Evolutionary conservation across 2,329 filamentous ascomycete species (phyloP), one percentile per base, ranked within the genome.

Genomic region (Ampelomyces quisqualis): DNA sequence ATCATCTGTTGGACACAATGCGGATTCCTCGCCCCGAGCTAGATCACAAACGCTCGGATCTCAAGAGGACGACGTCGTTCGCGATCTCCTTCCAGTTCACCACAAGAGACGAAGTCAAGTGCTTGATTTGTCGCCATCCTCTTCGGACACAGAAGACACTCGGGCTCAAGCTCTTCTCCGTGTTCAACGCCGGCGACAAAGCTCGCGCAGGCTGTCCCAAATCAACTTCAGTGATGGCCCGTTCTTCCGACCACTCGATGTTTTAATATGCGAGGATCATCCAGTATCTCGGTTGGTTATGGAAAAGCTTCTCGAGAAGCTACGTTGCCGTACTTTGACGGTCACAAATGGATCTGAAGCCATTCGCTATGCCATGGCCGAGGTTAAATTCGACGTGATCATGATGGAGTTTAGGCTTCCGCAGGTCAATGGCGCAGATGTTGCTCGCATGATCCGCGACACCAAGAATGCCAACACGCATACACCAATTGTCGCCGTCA

Each of bases 311-410:
- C 78, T 98, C 37, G 93, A 98, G 68, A 98, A 97, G 70, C 75
- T 97, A 23, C 86, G 89, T 23, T 98, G 93, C 60, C 87, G 93
- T 28, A 96, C 91, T 7, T 93, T 98, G 58, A 90, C 88, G 2
- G 91, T 93, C 4, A 79, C 85, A 3, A 95, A 90, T 55, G 93
- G 93, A 1, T 85, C 88, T 0, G 93, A 98, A 63, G 93, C 91
- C 8, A 85, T 95, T 58, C 83, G 91, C 15, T 95, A 93, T 69
- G 90, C 93, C 19, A 88, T 95, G 77, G 91, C 91, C 61, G 91
- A 97, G 64, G 91, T 98, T 64, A 95, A 97, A 62, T 98, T 97
- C 62, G 93, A 98, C 69, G 89, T 96, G 57, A 96, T 98, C 65
- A 93, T 98, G 76, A 91, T 95, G 69, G 93, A 98, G 70, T 96